phyloP scores from a whole-genome alignment of 2,329 filamentous ascomycete genomes.

The Claviceps cyperi region DNA sequence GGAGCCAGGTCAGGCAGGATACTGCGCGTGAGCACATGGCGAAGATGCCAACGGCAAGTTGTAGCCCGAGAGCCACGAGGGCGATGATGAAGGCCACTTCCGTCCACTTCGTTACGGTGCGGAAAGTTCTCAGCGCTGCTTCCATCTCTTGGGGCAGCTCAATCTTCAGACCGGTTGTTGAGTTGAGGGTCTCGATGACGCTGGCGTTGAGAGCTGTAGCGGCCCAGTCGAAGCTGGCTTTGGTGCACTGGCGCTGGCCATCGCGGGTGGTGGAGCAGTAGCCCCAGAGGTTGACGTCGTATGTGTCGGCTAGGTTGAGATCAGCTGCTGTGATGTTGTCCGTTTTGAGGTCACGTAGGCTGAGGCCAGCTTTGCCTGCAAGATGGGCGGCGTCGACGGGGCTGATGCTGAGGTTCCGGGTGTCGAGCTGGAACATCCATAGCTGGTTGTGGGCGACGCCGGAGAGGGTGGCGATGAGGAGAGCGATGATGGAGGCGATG shows the following conservation, averaged over 20 bases:
- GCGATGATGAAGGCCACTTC: slow-evolving; percentile 67
- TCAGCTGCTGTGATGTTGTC: slow-evolving; percentile 41
- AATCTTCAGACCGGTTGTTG: slow-evolving; percentile 36
- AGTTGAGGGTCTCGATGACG: slow-evolving; percentile 37
- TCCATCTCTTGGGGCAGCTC: slow-evolving; percentile 54
- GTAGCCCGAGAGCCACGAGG: slow-evolving; percentile 51
- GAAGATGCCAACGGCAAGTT: slow-evolving; percentile 66
- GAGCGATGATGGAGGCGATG: slow-evolving; percentile 58
- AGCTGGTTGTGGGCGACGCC: slow-evolving; percentile 42
- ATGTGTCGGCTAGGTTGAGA: slow-evolving; percentile 56
- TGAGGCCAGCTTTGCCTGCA: slow-evolving; percentile 15
- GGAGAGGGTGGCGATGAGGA: slow-evolving; percentile 41
- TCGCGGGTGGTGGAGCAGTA: slow-evolving; percentile 57
- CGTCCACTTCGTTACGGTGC: slow-evolving; percentile 65
- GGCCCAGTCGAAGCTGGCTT: slow-evolving; percentile 62
- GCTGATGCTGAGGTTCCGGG: slow-evolving; percentile 37
- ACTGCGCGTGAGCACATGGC: slow-evolving; percentile 72
- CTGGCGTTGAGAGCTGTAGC: slow-evolving; percentile 53
- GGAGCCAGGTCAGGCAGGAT: slow-evolving; percentile 67
- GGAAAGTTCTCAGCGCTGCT: slow-evolving; percentile 57
- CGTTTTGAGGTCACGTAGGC: slow-evolving; percentile 12
- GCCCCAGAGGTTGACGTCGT: slow-evolving; percentile 73
- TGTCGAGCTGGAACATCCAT: slow-evolving; percentile 47
- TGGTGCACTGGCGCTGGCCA: slow-evolving; percentile 48
- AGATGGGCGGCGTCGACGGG: slow-evolving; percentile 21